Evolutionary conservation across 179 eudicot genomes (phyloP), one percentile per base, ranked within the genome.

Genomic region (Corrigiola litoralis): DNA sequence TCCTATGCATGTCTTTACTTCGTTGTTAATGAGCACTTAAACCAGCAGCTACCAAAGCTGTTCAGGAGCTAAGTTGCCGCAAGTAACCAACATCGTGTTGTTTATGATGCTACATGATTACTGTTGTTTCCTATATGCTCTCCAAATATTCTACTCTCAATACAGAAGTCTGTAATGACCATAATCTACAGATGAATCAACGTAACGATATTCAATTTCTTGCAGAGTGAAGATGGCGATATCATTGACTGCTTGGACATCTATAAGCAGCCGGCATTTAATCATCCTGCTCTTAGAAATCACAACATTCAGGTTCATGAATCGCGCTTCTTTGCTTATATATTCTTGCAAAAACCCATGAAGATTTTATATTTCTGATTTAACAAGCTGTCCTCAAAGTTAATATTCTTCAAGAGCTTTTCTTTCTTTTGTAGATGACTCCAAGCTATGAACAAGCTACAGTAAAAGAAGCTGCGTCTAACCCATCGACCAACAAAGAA

Each of bases 151-250:
- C n/a, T n/a, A n/a, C n/a, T n/a, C n/a, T n/a, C n/a, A n/a, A n/a
- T n/a, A n/a, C n/a, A n/a, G n/a, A n/a, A n/a, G n/a, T n/a, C n/a
- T n/a, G n/a, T n/a, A n/a, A n/a, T n/a, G n/a, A n/a, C n/a, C n/a
- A n/a, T n/a, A n/a, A n/a, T n/a, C n/a, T n/a, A 17, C 40, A 25
- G 4, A 24, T 11, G 8, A 13, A 36, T 24, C 21, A 11, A 17
- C 13, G 6, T 67, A 14, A n/a, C 51, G 28, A n/a, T 31, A 32
- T 52, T 25, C 14, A 29, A 23, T 8, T 33, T 11, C 27, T 57
- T 34, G 63, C 27, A 73, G 71, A 73, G 77, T 40, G 72, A 73
- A 53, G 77, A 73, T 61, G 72, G 77, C 11, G 77, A 73, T 67
- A 73, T 67, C 11, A 53, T 73, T n/a, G 72, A 73, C 47, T 73